phyloP scores from a whole-genome alignment of 1,284 basidiomycete species.

The Leccinum fuscescens region DNA sequence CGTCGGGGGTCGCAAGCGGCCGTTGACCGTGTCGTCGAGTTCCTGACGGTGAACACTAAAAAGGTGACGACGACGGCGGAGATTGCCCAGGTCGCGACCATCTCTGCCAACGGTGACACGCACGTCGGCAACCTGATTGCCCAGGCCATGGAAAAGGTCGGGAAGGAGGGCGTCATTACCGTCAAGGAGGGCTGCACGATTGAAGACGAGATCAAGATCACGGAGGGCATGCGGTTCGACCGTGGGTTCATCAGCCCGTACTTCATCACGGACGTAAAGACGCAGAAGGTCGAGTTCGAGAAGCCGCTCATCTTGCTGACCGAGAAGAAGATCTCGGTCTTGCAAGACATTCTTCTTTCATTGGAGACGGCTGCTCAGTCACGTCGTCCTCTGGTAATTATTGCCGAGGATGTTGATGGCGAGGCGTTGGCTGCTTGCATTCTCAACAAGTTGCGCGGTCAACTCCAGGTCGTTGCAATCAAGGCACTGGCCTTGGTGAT shows the following conservation, averaged over 20 bases:
- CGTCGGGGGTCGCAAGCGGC: constrained; percentile 96
- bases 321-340: constrained; percentile 96
- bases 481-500: constrained; percentile 98
- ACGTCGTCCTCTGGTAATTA: constrained; percentile 91
- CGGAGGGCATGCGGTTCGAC: constrained; percentile 99
- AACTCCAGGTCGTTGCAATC: constrained; percentile 89
- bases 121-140: constrained; percentile 73
- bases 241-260: constrained; percentile 98
- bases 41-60: constrained; percentile 87
- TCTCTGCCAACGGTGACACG: constrained; percentile 94
- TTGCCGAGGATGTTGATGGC: constrained; percentile 97
- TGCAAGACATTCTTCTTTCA: constrained; percentile 94
- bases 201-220: constrained; percentile 98
- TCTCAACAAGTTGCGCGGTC: constrained; percentile 97
- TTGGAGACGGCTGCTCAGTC: constrained; percentile 91
- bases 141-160: constrained; percentile 86
- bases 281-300: constrained; percentile 96
- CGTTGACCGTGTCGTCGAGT: constrained; percentile 93
- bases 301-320: constrained; percentile 92
- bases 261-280: constrained; percentile 98
- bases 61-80: constrained; percentile 96
- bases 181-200: constrained; percentile 98
- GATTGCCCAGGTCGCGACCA: constrained; percentile 97
- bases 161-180: constrained; percentile 99
- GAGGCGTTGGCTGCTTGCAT: constrained; percentile 97